These are phyloP conservation scores for Benincasa hispida DNA, from an alignment of 306 rosid genomes.

Conservation along the genomic window DNA sequence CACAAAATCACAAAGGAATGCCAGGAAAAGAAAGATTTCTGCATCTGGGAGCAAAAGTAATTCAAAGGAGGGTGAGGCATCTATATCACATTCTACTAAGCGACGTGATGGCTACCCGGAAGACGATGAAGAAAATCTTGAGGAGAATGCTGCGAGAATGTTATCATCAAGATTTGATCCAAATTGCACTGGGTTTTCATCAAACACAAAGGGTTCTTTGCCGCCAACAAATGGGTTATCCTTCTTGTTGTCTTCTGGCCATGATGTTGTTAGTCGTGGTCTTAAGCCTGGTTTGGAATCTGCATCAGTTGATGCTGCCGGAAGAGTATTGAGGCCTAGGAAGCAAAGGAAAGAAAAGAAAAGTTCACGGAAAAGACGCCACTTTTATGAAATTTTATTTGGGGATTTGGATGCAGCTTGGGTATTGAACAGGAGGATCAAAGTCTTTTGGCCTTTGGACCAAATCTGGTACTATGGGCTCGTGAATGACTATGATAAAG, in stretches of 20 bases:
- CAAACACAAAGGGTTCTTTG: constrained; percentile 37
- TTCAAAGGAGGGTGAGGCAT: constrained; percentile 34
- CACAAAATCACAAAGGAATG: constrained; percentile 35
- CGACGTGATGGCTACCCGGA: constrained; percentile 33
- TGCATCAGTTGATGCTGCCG: constrained; percentile 52
- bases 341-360: constrained; percentile 47
- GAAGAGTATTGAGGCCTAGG: constrained; percentile 79
- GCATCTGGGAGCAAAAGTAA: constrained; percentile 20
- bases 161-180: constrained; percentile 98
- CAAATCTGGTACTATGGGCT: constrained; percentile 88
- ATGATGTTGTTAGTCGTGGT: constrained; percentile 29
- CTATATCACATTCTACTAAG: constrained; percentile 25
- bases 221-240: constrained; percentile 42
- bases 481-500: constrained; percentile 51
- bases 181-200: constrained; percentile 75
- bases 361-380: constrained; percentile 62
- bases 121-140: constrained; percentile 89
- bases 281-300: constrained; percentile 57
- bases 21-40: constrained; percentile 30
- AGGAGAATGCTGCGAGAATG: constrained; percentile 97
- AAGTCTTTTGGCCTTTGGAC: constrained; percentile 95
- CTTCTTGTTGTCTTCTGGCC: constrained; percentile 35
- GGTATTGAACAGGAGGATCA: constrained; percentile 63
- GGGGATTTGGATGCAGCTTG: constrained; percentile 58
- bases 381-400: constrained; percentile 65